These are phyloP conservation scores for Westerdykella ornata DNA, from an alignment of 2,329 filamentous ascomycete genomes.

Conservation along the genomic window DNA sequence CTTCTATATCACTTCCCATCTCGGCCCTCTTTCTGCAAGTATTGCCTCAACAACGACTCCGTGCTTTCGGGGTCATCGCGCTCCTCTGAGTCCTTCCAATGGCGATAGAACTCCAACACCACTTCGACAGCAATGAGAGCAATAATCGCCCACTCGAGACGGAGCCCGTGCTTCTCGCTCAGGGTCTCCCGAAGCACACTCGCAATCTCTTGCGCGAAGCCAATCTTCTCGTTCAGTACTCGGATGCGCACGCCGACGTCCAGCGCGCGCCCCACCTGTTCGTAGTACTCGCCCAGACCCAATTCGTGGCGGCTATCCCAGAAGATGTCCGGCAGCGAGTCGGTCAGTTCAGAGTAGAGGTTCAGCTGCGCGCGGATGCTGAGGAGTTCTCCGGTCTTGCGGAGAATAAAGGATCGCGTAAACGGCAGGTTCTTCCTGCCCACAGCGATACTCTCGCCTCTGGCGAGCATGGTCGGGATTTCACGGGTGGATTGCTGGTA, in stretches of 20 bases:
- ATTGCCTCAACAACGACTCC: slow-evolving; percentile 36
- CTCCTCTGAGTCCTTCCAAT: slow-evolving; percentile 57
- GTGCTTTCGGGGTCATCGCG: slow-evolving; percentile 39
- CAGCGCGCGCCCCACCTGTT: slow-evolving; percentile 80
- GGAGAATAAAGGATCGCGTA: slow-evolving; percentile 71
- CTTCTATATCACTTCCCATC: neutral
- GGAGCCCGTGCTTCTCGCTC: slow-evolving; percentile 80
- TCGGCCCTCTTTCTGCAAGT: slow-evolving; percentile 20
- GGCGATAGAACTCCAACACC: slow-evolving; percentile 70
- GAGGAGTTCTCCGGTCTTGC: slow-evolving; percentile 88
- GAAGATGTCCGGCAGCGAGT: slow-evolving; percentile 90
- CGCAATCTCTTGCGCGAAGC: slow-evolving; percentile 94
- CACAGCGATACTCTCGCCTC: slow-evolving; percentile 52
- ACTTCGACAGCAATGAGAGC: slow-evolving; percentile 89
- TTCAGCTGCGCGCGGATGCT: slow-evolving; percentile 88
- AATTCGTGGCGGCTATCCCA: slow-evolving; percentile 90
- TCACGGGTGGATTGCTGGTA: slow-evolving; percentile 83
- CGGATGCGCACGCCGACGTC: slow-evolving; percentile 90
- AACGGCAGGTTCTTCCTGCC: slow-evolving; percentile 39
- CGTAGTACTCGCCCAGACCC: slow-evolving; percentile 88
- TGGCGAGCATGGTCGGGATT: slow-evolving; percentile 72
- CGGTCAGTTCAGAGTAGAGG: slow-evolving; percentile 92
- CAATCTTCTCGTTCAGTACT: slow-evolving; percentile 92
- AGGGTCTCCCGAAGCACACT: slow-evolving; percentile 79
- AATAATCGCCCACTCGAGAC: slow-evolving; percentile 95